Evolutionary conservation across 2,329 filamentous ascomycete genomes (phyloP).

Genomic region (Alternaria tenuissima): DNA sequence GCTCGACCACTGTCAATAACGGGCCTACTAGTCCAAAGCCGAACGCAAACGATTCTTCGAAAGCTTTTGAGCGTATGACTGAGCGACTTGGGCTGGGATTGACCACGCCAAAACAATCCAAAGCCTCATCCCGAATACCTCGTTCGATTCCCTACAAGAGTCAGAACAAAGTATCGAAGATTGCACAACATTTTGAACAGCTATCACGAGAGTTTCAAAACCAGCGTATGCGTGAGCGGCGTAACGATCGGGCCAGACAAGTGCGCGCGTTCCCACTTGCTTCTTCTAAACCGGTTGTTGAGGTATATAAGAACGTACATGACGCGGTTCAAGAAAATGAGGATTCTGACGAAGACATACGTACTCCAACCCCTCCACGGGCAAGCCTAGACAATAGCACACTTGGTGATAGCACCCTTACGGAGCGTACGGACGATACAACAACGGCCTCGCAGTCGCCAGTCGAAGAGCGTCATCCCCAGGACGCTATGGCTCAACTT

Average conservation of each 20-base stretch:
- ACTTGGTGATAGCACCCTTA: slow-evolving; percentile 46
- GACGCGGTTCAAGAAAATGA: slow-evolving; percentile 88
- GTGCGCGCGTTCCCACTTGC: slow-evolving; percentile 87
- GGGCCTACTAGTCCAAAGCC: slow-evolving; percentile 34
- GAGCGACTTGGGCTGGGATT: slow-evolving; percentile 73
- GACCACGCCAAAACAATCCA: slow-evolving; percentile 63
- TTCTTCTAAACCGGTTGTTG: slow-evolving; percentile 93
- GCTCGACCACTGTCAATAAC: slow-evolving; percentile 26
- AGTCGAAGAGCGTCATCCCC: slow-evolving; percentile 39
- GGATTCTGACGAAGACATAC: slow-evolving; percentile 69
- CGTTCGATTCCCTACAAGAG: slow-evolving; percentile 75
- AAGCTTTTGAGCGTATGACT: slow-evolving; percentile 72
- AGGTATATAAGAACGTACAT: slow-evolving; percentile 92
- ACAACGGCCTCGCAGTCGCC: slow-evolving; percentile 48
- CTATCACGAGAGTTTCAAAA: slow-evolving; percentile 96
- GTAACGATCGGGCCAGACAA: slow-evolving; percentile 77
- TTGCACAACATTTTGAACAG: slow-evolving; percentile 96
- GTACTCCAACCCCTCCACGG: slow-evolving; percentile 41
- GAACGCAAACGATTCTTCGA: slow-evolving; percentile 47
- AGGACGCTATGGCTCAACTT: slow-evolving; percentile 21
- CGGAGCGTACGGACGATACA: slow-evolving; percentile 40
- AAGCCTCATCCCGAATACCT: slow-evolving; percentile 75
- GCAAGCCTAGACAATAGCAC: slow-evolving; percentile 49
- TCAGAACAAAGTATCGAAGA: slow-evolving; percentile 82
- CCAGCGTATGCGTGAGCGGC: slow-evolving; percentile 85